Conservation (phyloP, 768 basidiomycete species). For the Sarcodon sp. region DNA sequence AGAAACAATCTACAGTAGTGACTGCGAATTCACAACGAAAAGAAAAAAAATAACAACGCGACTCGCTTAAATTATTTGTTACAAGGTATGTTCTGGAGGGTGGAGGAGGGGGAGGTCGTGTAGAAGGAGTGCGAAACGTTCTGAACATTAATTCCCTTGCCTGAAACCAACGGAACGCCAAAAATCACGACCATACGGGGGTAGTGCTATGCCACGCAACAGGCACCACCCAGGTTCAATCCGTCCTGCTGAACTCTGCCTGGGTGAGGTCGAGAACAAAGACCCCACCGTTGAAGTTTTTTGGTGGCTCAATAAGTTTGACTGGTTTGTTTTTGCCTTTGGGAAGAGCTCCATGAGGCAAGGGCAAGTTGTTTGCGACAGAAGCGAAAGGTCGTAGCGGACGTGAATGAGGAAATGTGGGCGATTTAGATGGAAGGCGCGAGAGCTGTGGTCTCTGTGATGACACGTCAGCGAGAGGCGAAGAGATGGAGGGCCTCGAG, state of each 20-base stretch:
- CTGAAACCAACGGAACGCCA: not conserved
- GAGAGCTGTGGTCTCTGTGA: slow-evolving; percentile 21
- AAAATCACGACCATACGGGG: no score
- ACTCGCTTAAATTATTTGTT: no score
- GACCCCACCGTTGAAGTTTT: slow-evolving; percentile 46
- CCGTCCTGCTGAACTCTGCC: slow-evolving; percentile 67
- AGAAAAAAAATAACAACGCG: no score
- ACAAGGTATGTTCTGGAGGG: slow-evolving; percentile 1
- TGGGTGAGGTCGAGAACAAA: slow-evolving; percentile 77
- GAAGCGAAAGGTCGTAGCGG: slow-evolving; percentile 70
- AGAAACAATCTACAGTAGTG: no score
- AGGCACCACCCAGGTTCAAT: slow-evolving; percentile 15
- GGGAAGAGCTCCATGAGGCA: not conserved
- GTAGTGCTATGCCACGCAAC: not conserved
- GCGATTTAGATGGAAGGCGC: slow-evolving; percentile 17
- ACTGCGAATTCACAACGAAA: no score
- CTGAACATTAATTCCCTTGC: not conserved
- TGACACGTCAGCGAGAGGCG: slow-evolving; percentile 40
- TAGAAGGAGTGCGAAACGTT: not conserved
- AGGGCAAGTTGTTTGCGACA: slow-evolving; percentile 25
- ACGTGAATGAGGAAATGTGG: slow-evolving; percentile 59
- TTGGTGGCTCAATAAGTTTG: slow-evolving; percentile 73
- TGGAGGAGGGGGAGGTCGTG: not conserved
- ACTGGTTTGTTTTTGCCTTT: slow-evolving; percentile 31
- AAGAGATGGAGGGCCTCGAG: slow-evolving; percentile 30